A percentile compares a stretch with the other conserved stretches of the same genome.
These are phyloP conservation scores for Penstemon davidsonii DNA, from an alignment of 257 asterid species.

Conservation along the genomic window DNA sequence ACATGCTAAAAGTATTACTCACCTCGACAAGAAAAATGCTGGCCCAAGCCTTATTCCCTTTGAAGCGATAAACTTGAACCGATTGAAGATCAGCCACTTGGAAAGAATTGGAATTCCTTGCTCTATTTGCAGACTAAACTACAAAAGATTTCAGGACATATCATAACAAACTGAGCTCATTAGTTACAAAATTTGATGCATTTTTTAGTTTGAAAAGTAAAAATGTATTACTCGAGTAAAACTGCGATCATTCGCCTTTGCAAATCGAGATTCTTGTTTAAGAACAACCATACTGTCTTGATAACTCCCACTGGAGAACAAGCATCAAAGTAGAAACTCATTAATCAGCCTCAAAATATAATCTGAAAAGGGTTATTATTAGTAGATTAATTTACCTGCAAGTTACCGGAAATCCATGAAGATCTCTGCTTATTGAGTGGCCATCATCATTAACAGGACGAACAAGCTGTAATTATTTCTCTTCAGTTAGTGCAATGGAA, in stretches of 20 bases:
- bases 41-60: constrained; percentile 86
- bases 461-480: constrained; percentile 59
- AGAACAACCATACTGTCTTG: constrained; percentile 89
- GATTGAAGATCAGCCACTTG: constrained; percentile 88
- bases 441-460: constrained; percentile 86
- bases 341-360: constrained; percentile 24
- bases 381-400: constrained; percentile 64
- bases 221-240: constrained; percentile 73
- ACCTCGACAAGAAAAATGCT: constrained; percentile 91
- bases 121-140: constrained; percentile 91
- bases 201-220: constrained; percentile 8
- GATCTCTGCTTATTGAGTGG: constrained; percentile 72
- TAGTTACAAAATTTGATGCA: constrained; percentile 5
- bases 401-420: constrained; percentile 91
- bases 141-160: constrained; percentile 32
- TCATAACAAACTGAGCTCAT: constrained; percentile 23
- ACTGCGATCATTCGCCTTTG: constrained; percentile 68
- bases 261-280: constrained; percentile 90
- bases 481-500: constrained; percentile 26
- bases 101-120: constrained; percentile 95
- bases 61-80: constrained; percentile 85
- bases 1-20: constrained; percentile 30
- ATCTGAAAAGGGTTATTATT: constrained; percentile 5
- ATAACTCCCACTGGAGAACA: constrained; percentile 71
- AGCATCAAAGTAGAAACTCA: constrained; percentile 19